phyloP scores from a whole-genome alignment of 768 basidiomycete species.

The Daedaleopsis sinensis region DNA sequence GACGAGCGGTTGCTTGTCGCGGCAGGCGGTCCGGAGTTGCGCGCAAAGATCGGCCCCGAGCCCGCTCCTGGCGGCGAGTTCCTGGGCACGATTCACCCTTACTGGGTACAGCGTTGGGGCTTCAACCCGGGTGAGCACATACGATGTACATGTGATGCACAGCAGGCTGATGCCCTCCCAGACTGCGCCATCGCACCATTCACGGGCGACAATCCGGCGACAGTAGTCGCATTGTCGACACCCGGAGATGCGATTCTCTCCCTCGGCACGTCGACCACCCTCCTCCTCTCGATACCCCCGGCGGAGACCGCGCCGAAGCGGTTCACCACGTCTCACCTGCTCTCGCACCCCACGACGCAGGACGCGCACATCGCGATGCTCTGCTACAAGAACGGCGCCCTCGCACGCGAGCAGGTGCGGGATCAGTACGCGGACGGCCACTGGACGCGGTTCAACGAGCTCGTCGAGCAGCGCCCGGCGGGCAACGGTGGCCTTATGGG shows the following conservation, averaged over 20 bases:
- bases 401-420: slow-evolving; percentile 78
- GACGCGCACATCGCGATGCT: slow-evolving; percentile 85
- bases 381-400: slow-evolving; percentile 88
- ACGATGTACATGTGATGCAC: not conserved
- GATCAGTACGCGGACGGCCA: slow-evolving; percentile 59
- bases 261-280: slow-evolving; percentile 86
- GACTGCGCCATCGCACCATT: slow-evolving; percentile 84
- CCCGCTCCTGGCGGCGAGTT: slow-evolving; percentile 71
- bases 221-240: slow-evolving; percentile 71
- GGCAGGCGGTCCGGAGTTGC: slow-evolving; percentile 69
- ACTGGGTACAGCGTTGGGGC: slow-evolving; percentile 79
- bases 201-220: slow-evolving; percentile 90
- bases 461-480: slow-evolving; percentile 54
- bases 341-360: slow-evolving; percentile 65
- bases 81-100: slow-evolving; percentile 65
- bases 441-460: slow-evolving; percentile 73
- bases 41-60: slow-evolving; percentile 72
- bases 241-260: slow-evolving; percentile 88
- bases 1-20: slow-evolving; percentile 64
- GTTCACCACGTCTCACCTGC: slow-evolving; percentile 74
- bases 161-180: slow-evolving; percentile 24
- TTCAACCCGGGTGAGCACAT: slow-evolving; percentile 58
- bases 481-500: slow-evolving; percentile 67
- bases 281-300: slow-evolving; percentile 77
- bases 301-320: slow-evolving; percentile 64